Conservation (phyloP, 1,139 yeast species). For the Candida sanyaensis region DNA sequence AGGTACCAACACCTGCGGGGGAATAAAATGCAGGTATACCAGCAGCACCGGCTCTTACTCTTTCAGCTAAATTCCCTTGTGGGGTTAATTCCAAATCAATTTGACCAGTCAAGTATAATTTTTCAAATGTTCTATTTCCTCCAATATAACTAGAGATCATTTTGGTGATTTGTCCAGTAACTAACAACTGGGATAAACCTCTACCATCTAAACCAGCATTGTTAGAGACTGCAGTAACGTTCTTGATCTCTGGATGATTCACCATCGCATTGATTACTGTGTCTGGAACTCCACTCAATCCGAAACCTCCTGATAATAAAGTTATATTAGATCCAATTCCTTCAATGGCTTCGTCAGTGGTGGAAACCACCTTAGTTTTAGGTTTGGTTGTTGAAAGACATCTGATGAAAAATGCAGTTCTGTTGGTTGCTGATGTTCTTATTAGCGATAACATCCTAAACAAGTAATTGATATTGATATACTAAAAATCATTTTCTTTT, state of each 20-base stretch:
- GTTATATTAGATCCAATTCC: conserved; percentile 35
- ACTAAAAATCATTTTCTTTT: background rate
- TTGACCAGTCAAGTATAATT: conserved; percentile 41
- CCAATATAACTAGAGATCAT: conserved; percentile 53
- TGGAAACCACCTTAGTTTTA: conserved; percentile 22
- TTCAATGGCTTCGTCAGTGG: conserved; percentile 29
- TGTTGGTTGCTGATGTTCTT: conserved; percentile 3
- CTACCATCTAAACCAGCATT: conserved; percentile 52
- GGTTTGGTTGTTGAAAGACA: conserved; percentile 9
- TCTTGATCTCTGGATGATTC: conserved; percentile 28
- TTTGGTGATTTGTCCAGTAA: conserved; percentile 44
- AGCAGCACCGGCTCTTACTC: conserved; percentile 51
- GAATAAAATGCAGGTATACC: conserved; percentile 54
- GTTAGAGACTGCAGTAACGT: conserved; percentile 49
- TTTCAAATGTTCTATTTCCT: conserved; percentile 44
- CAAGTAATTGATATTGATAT: background rate
- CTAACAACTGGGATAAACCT: conserved; percentile 44
- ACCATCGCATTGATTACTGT: conserved; percentile 42
- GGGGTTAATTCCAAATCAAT: conserved; percentile 50
- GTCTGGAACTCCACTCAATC: conserved; percentile 50
- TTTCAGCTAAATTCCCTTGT: conserved; percentile 53
- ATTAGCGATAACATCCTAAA: conserved; percentile 7
- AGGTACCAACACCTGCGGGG: conserved; percentile 53
- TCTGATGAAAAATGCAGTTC: conserved; percentile 7
- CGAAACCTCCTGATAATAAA: conserved; percentile 49